Evolutionary conservation across 768 basidiomycete species (phyloP).

Genomic region (Thelephora aurantiotincta): DNA sequence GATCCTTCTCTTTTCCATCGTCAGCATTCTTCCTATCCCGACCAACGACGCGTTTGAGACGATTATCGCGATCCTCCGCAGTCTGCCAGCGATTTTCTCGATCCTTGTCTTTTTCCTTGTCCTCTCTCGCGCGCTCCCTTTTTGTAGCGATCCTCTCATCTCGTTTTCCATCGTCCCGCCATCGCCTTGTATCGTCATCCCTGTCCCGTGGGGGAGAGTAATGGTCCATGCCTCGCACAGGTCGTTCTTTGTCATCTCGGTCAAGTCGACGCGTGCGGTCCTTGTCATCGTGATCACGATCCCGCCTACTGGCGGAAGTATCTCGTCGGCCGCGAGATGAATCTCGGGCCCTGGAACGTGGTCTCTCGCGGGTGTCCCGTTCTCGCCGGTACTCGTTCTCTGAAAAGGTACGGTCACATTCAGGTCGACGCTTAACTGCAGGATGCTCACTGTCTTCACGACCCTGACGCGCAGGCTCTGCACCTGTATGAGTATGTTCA

Average conservation of each 20-base stretch:
- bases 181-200: conserved; percentile 63
- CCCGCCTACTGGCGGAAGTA: conserved; percentile 28
- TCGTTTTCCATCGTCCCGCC: conserved; percentile 73
- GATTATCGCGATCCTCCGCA: conserved; percentile 56
- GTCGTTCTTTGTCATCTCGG: conserved; percentile 20
- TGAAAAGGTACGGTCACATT: conserved; percentile 20
- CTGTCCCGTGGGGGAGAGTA: conserved; percentile 21
- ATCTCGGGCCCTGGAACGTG: conserved; percentile 50
- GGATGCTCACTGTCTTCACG: conserved; percentile 48
- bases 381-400: conserved; percentile 40
- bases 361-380: conserved; percentile 49
- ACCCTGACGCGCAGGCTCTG: conserved; percentile 33
- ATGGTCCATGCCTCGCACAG: conserved; percentile 21
- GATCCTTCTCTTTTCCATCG: conserved; percentile 31
- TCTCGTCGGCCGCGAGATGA: conserved; percentile 50
- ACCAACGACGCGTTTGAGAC: conserved; percentile 40
- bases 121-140: conserved; percentile 33
- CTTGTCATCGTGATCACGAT: conserved; percentile 27
- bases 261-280: conserved; percentile 20
- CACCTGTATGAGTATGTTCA: conserved; percentile 17
- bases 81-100: conserved; percentile 32
- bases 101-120: conserved; percentile 23
- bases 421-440: conserved; percentile 4
- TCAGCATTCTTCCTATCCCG: conserved; percentile 48
- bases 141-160: conserved; percentile 60